Base-by-base conservation (phyloP, 2,329 filamentous ascomycete species). In the Parastagonospora nodorum region DNA sequence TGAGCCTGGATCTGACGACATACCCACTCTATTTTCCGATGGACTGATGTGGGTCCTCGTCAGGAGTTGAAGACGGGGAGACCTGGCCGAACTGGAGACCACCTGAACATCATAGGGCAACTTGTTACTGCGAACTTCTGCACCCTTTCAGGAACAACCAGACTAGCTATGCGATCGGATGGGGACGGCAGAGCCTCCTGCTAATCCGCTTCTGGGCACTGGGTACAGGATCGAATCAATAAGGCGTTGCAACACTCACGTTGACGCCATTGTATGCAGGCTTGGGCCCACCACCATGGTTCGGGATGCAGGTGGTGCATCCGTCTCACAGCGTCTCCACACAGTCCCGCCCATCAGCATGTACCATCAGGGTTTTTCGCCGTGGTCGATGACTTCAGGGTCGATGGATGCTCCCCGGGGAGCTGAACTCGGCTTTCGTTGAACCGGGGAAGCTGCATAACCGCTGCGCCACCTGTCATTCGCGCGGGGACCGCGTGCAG, bases 141-240 rank as follows among this genome's bases (percentile, higher is more conserved):
- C 57, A 56, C 41, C 50, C 51, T 41, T 53, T 46, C 63, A 66
- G 63, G 66, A 57, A 66, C 64, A 42, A 52, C 33, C 38, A 50
- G 42, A 53, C 55, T 47, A 57, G 56, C 46, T 45, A 52, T 45
- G 56, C 66, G 67, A 64, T 71, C 64, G 61, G 61, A 68, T 68
- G 67, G 67, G 63, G 67, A 66, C 67, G 49, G 53, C 66, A 66
- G 64, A 70, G 66, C 69, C 66, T 67, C 67, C 44, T 63, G 36
- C 58, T 63, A 61, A 44, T 47, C 52, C 51, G 33, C 47, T 49
- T 54, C 37, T 44, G 48, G 53, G 42, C 48, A 51, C 50, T 50
- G 55, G 45, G 57, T 50, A 39, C 29, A 41, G 15, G 51, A 50
- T 58, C 58, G 55, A 59, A 56, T 64, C 57, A 59, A 29, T 50